A percentile compares a stretch with the other conserved stretches of the same genome.
Conservation (phyloP, 2,329 filamentous ascomycete genomes). For the Colletotrichum liriopes region DNA sequence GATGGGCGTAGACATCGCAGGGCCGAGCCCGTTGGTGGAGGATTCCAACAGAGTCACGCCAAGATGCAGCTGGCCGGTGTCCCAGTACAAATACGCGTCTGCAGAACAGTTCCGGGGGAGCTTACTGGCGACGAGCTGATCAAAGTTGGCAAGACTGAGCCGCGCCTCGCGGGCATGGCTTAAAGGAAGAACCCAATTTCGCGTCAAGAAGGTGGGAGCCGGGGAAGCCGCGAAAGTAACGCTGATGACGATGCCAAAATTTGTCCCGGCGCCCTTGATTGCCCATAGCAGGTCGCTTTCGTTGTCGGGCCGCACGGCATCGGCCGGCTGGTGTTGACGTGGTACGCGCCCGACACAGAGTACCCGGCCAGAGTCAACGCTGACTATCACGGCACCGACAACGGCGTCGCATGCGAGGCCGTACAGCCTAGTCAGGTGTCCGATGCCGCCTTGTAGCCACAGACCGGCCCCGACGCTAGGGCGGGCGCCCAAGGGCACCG, state of each 20-base stretch:
- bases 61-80: conserved; percentile 62
- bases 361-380: conserved; percentile 62
- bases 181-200: conserved; percentile 59
- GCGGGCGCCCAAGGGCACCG: conserved; percentile 72
- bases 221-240: conserved; percentile 65
- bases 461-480: conserved; percentile 75
- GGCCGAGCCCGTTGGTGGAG: conserved; percentile 46
- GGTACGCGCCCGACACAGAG: conserved; percentile 69
- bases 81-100: conserved; percentile 71
- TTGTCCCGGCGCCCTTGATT: conserved; percentile 71
- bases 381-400: conserved; percentile 72
- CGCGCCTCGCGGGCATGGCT: conserved; percentile 50
- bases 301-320: conserved; percentile 59
- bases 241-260: conserved; percentile 71
- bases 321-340: conserved; percentile 56
- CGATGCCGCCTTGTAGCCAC: conserved; percentile 77
- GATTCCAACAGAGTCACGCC: conserved; percentile 67
- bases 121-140: conserved; percentile 55
- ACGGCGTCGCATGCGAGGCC: conserved; percentile 74
- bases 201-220: conserved; percentile 58
- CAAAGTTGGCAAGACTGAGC: conserved; percentile 57
- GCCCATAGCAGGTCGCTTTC: conserved; percentile 71
- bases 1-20: conserved; percentile 37
- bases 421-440: conserved; percentile 68
- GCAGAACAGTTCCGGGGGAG: conserved; percentile 61